Base-by-base conservation (phyloP, 2,329 filamentous ascomycete species). In the Emericellopsis cladophorae region DNA sequence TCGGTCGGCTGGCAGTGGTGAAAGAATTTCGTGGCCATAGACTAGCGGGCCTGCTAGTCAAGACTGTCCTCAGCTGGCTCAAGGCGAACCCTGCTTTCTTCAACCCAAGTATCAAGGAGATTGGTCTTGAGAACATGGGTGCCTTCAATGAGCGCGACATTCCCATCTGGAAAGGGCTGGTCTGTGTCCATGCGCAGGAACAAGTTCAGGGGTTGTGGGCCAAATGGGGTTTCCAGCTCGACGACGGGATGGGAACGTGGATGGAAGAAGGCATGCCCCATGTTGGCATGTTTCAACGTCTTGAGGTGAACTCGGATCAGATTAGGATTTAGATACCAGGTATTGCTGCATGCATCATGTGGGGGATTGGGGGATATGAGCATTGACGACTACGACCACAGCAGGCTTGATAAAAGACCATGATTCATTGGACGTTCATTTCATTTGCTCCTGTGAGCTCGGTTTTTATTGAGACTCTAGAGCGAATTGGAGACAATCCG, bases 231-330 rank as follows among this genome's bases (percentile, higher is more conserved):
- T 95, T 95, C 57, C 61, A 67, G 46, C 65, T 74, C 9, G 88
- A 95, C 59, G 71, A 83, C 52, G 66, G 61, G 9, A 76, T 90
- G 74, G 84, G 85, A 1, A 69, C 58, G 26, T 95, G 88, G 87
- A 68, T 70, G 46, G 88, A 95, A 58, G 87, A 92, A 53, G 85
- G 83, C 4, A 90, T 95, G 41, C 68, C 74, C 48, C 87, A 95
- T 65, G 71, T 93, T 15, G 88, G 84, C 44, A 93, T 95, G 88
- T 94, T 75, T 47, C 52, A 59, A 47, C 62, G 74, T 29, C 44
- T 79, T 23, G 53, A 65, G 4, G 45, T 66, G 4, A 46, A 42
- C 15, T 46, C 51, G 33, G 49, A 54, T 41, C 40, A 49, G 31
- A 47, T 53, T 36, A 51, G 45, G 24, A 49, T 54, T 32, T 59